Evolutionary conservation across 116 monocot genomes (phyloP), one percentile per base, ranked within the genome.

Genomic region (Zostera marina): DNA sequence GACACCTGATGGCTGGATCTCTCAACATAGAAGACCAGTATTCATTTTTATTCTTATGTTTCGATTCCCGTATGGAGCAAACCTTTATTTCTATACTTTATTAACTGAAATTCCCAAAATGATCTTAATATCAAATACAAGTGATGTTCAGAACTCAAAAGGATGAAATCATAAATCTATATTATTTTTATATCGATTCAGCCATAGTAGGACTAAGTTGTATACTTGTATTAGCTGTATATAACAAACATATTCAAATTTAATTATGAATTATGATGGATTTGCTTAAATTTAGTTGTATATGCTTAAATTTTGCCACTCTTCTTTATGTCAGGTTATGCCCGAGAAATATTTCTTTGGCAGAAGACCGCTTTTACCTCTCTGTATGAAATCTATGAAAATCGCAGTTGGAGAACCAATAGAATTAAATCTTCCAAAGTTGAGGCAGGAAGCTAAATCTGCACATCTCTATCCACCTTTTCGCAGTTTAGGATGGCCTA

Each of bases 351-450:
- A 65, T 8, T 81, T 76, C 47, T 78, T 82, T 66, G 85, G 80
- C 7, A 70, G 85, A 58, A 80, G 96, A 41, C 85, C 96, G 2
- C 80, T 64, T 6, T 9, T 96, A 7, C 89, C 89, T 32, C 70
- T 89, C 17, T 80, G 70, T 72, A 77, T 56, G 67, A 96, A 83
- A 65, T 58, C 80, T 4, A 76, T 96, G 48, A 66, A 63, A 52
- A 78, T 96, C 40, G 66, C 89, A 9, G 57, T 96, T 42, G 96
- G 96, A 1, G 80, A 96, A 19, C 96, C 89, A 20, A 68, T 89
- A 3, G 72, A 89, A 22, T 78, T 96, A 22, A 80, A 89, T 62
- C 52, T 96, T 25, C 67, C 59, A 47, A 69, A 55, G n/a, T 74
- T 96, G 70, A 78, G 56, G 69, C 68, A 68, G 63, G 54, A 49